These are phyloP conservation scores for Pterothamnion heteromorphum DNA, from an alignment of 31 red algal species.

Conservation along the genomic window DNA sequence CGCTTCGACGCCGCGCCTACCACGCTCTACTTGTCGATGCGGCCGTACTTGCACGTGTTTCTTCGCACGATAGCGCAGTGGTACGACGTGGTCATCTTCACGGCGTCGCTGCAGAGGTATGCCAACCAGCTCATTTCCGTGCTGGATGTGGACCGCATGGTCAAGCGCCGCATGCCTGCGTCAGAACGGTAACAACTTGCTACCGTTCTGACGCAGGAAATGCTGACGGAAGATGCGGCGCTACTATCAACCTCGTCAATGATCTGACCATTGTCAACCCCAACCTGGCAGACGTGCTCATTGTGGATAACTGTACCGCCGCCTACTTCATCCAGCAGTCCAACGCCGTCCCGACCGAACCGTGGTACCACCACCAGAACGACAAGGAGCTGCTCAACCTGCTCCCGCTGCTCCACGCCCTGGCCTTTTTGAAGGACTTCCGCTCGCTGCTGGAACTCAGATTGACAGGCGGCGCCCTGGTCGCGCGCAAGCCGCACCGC, in stretches of 20 bases:
- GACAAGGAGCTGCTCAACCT: conserved; percentile 81
- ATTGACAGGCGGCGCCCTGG: conserved; percentile 56
- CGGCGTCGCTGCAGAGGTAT: conserved; percentile 75
- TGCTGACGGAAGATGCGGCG: too few relatives aligned
- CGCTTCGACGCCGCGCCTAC: conserved; percentile 60
- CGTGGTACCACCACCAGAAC: conserved; percentile 75
- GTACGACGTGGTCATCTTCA: conserved; percentile 85
- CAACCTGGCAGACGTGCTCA: conserved; percentile 70
- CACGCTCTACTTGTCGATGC: conserved; percentile 72
- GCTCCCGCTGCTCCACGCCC: conserved; percentile 57
- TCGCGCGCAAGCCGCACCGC: background rate
- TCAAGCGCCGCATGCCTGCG: too few relatives aligned
- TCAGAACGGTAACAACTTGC: too few relatives aligned
- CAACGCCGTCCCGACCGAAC: conserved; percentile 76
- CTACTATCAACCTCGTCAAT: too few relatives aligned
- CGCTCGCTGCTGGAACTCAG: conserved; percentile 51
- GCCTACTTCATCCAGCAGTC: conserved; percentile 80
- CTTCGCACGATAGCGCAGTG: conserved; percentile 63
- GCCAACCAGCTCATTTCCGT: conserved; percentile 75
- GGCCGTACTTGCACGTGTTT: conserved; percentile 81
- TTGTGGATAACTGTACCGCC: conserved; percentile 74
- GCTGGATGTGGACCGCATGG: conserved; percentile 50
- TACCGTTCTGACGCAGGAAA: too few relatives aligned
- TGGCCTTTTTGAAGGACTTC: conserved; percentile 63
- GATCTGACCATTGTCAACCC: conserved; percentile 66